phyloP scores from a whole-genome alignment of 805 yeast species.

The Lachancea kluyveri region DNA sequence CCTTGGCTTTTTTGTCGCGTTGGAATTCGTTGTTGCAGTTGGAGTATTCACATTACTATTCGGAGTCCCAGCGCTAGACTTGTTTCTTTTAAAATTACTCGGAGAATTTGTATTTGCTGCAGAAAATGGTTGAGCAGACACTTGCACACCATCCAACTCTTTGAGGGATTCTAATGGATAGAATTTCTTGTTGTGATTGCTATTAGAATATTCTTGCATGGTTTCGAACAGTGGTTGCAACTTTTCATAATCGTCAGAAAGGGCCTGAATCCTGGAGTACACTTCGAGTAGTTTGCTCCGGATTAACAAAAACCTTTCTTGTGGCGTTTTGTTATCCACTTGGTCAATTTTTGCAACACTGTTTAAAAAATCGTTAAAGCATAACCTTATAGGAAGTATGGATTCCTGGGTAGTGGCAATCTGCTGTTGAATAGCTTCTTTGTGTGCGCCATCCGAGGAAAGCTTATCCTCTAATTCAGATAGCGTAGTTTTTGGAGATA shows the following conservation, averaged over 20 bases:
- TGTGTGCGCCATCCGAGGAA: constrained; percentile 9
- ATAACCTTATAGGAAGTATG: constrained; percentile 18
- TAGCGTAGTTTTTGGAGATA: too few species aligned
- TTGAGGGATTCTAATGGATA: constrained; percentile 21
- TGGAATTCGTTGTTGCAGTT: constrained; percentile 10
- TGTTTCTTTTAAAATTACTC: constrained; percentile 34
- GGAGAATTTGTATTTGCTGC: constrained; percentile 53
- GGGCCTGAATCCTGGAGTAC: constrained; percentile 16
- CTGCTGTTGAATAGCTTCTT: constrained; percentile 8
- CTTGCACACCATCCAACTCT: constrained; percentile 1
- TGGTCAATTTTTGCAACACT: constrained; percentile 19
- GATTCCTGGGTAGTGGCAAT: constrained; percentile 9
- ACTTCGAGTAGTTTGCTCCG: constrained; percentile 18
- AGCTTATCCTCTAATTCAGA: constrained; percentile 16
- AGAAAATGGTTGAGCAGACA: constrained; percentile 33
- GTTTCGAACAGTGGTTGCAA: constrained; percentile 23
- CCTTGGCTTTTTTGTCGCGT: constrained; percentile 24
- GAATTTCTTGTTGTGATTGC: constrained; percentile 16
- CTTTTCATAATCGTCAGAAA: constrained; percentile 18
- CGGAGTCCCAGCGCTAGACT: constrained; percentile 17
- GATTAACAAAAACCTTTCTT: constrained; percentile 18
- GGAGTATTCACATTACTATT: constrained; percentile 13
- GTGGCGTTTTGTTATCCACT: constrained; percentile 8
- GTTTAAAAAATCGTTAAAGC: constrained; percentile 24
- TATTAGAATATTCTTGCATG: constrained; percentile 18